A percentile compares a stretch with the other conserved stretches of the same genome.
These are phyloP conservation scores for Auricularia heimuer DNA, from an alignment of 768 basidiomycete genomes.

Conservation along the genomic window DNA sequence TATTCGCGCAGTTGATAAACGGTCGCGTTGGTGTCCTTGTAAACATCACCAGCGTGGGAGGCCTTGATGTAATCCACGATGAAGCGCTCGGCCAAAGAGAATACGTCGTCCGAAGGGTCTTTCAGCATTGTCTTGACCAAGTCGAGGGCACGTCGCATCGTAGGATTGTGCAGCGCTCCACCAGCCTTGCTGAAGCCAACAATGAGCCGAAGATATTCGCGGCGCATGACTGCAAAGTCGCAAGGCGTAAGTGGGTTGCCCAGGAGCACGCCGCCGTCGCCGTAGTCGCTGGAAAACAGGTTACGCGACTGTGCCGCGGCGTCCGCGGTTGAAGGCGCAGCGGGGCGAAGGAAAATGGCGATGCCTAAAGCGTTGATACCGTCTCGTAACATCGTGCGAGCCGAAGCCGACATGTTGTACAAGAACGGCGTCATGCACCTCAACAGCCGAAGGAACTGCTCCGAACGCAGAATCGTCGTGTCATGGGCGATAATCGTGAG, in stretches of 20 bases:
- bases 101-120: conserved; percentile 22
- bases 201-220: conserved; percentile 44
- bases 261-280: conserved; percentile 13
- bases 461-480: conserved; percentile 52
- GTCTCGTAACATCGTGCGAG: conserved; percentile 49
- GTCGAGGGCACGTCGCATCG: conserved; percentile 29
- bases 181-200: conserved; percentile 14
- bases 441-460: conserved; percentile 58
- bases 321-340: not conserved
- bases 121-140: conserved; percentile 46
- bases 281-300: not conserved
- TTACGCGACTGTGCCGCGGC: not conserved
- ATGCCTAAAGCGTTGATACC: conserved; percentile 59
- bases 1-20: conserved; percentile 45
- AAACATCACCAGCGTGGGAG: not conserved
- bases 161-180: conserved; percentile 10
- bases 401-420: conserved; percentile 42
- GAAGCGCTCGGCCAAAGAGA: not conserved
- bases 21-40: conserved; percentile 35
- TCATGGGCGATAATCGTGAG: conserved; percentile 75
- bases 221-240: conserved; percentile 46
- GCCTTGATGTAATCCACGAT: not conserved
- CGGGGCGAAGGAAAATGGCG: conserved; percentile 34
- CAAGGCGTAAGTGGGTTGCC: conserved; percentile 41
- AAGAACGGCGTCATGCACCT: conserved; percentile 46